Base-by-base conservation (phyloP, 345 rosid genomes). In the Arabidopsis arenosa region DNA sequence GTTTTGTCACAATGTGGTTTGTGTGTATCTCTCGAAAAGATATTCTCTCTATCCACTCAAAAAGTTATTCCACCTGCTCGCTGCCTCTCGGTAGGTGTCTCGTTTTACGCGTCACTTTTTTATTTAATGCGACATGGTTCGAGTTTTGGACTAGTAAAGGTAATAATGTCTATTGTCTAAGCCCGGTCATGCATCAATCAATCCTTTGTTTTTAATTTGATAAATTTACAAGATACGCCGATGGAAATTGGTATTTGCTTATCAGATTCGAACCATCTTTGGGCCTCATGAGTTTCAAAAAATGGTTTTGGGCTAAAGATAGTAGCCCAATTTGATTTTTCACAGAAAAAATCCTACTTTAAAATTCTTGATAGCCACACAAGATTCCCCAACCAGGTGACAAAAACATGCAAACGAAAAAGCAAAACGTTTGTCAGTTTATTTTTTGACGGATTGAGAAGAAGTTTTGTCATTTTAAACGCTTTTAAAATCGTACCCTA, bases 31-130 rank as follows among this genome's bases (percentile, higher is more conserved):
- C 54, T 64, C 37, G 39, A 43, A 71, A 77, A 64, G 2, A 71
- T 64, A 71, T 77, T 63, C 66, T 70, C 76, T 71, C 72, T 28
- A 71, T 63, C 61, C 9, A 30, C 72, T 37, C 21, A 63, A 47
- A 77, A 70, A 71, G 76, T 70, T 72, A 64, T 71, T 77, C 80
- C 72, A 77, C 76, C 72, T 64, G 76, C 76, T 71, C 15, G 66
- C 52, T 70, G 65, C 11, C 47, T 70, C 66, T 55, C 32, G 40
- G 80, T 77, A 71, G 72, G 80, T 77, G 23, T 77, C 80, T 77
- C 80, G 76, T 77, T 71, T 13, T 71, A 71, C 11, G 80, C 37
- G 80, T 64, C 67, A 71, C 71, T 66, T 6, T 39, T 35, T 75
- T 48, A 77, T 77, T 77, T 64, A 77, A 57, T 77, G 67, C 39